These are phyloP conservation scores for Spergularia marina DNA, from an alignment of 148 eudicot species.

Conservation along the genomic window DNA sequence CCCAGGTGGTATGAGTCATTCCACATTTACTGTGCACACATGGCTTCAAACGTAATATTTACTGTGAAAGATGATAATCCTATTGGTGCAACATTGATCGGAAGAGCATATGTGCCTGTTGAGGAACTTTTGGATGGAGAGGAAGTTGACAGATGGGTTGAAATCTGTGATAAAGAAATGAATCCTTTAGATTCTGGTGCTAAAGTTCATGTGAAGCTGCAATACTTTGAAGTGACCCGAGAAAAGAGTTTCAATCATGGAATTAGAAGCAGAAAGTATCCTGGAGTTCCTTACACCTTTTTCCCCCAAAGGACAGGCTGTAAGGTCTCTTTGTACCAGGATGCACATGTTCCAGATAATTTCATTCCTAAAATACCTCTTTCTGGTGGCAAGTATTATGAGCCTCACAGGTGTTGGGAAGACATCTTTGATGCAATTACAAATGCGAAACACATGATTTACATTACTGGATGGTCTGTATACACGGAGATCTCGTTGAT, in stretches of 20 bases:
- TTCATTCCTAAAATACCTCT: conserved; percentile 72
- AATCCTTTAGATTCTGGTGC: conserved; percentile 56
- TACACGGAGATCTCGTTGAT: conserved; percentile 60
- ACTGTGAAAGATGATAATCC: conserved; percentile 75
- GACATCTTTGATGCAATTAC: conserved; percentile 70
- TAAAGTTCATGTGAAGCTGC: conserved; percentile 63
- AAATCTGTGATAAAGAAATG: conserved; percentile 53
- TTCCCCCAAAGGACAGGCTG: conserved; percentile 64
- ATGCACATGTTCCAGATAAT: conserved; percentile 70
- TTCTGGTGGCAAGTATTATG: conserved; percentile 58
- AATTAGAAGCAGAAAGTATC: conserved; percentile 50
- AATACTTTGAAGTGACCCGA: conserved; percentile 49
- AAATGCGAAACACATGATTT: conserved; percentile 67
- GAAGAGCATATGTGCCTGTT: conserved; percentile 72
- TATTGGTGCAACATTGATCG: conserved; percentile 72
- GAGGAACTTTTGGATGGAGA: conserved; percentile 50
- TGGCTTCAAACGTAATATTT: conserved; percentile 54
- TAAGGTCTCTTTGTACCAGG: conserved; percentile 65
- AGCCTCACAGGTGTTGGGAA: conserved; percentile 85
- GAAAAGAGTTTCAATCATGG: conserved; percentile 62
- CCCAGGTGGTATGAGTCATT: conserved; percentile 81
- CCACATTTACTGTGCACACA: conserved; percentile 70
- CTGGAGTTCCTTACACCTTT: conserved; percentile 78
- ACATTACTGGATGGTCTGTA: conserved; percentile 86
- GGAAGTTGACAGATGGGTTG: conserved; percentile 66